These are phyloP conservation scores for Musa schizocarpa DNA, from an alignment of 176 grass and related monocot genomes.

Conservation along the genomic window DNA sequence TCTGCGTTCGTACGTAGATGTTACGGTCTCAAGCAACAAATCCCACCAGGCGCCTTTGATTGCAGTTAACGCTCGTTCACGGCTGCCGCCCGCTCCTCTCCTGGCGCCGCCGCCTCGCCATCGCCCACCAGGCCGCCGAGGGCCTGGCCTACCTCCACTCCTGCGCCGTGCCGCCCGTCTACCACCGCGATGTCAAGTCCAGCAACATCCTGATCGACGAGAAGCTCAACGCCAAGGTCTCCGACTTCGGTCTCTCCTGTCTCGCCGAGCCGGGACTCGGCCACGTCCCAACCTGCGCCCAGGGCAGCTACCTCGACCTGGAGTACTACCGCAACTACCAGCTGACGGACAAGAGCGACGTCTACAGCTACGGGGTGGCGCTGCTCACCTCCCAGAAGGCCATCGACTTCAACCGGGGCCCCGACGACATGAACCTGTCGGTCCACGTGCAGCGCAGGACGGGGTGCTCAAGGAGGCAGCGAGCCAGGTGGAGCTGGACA, in stretches of 20 bases:
- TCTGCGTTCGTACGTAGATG: too few species aligned
- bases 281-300: slow-evolving; percentile 76
- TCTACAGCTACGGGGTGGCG: slow-evolving; percentile 89
- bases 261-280: slow-evolving; percentile 57
- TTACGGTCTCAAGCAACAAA: too few species aligned
- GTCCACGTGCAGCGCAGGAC: slow-evolving; percentile 38
- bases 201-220: slow-evolving; percentile 64
- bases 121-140: too few species aligned
- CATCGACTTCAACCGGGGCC: slow-evolving; percentile 47
- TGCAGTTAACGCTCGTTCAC: too few species aligned
- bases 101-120: too few species aligned
- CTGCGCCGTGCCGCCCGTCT: slow-evolving; percentile 38
- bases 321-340: slow-evolving; percentile 87
- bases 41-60: too few species aligned
- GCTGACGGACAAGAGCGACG: slow-evolving; percentile 77
- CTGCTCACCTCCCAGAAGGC: slow-evolving; percentile 69
- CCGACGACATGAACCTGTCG: slow-evolving; percentile 65
- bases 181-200: slow-evolving; percentile 74
- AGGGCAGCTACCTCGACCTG: slow-evolving; percentile 73
- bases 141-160: too few species aligned
- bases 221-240: slow-evolving; percentile 48
- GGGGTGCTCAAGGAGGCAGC: slow-evolving; percentile 30
- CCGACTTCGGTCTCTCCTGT: slow-evolving; percentile 68
- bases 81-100: too few species aligned
- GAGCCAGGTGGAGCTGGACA: slow-evolving; percentile 48